A percentile compares a stretch with the other conserved stretches of the same genome.
phyloP scores from a whole-genome alignment of 2,329 filamentous ascomycete genomes.

The Cytospora schulzeri region DNA sequence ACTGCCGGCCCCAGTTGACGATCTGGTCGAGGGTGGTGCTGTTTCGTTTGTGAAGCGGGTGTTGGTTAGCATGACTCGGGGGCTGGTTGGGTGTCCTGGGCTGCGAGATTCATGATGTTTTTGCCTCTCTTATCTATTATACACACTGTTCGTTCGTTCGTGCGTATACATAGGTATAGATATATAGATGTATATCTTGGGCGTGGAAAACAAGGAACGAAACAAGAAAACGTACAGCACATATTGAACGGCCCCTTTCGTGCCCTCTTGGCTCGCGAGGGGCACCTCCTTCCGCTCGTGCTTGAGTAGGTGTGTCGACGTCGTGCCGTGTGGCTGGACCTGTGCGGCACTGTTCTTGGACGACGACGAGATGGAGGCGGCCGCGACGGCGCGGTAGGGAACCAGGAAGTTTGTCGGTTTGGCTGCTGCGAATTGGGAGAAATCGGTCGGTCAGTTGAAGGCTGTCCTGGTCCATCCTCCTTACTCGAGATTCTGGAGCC shows the following conservation, averaged over 20 bases:
- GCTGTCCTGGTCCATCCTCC: not conserved
- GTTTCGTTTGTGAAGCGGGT: conserved; percentile 25
- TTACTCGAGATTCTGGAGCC: not conserved
- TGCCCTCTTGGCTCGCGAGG: conserved; percentile 75
- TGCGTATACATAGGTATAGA: no score
- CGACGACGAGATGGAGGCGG: conserved; percentile 67
- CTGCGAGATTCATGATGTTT: not conserved
- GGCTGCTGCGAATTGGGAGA: conserved; percentile 48
- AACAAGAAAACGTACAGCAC: conserved; percentile 67
- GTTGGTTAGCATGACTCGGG: not conserved
- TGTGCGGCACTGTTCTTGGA: conserved; percentile 62
- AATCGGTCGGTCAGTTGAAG: conserved; percentile 6
- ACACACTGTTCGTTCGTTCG: no score
- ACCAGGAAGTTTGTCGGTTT: conserved; percentile 66
- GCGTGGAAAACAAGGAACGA: no score
- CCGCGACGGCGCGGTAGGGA: conserved; percentile 63
- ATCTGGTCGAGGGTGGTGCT: conserved; percentile 79
- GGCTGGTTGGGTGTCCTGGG: not conserved
- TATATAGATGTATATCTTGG: not conserved
- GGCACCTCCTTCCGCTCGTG: conserved; percentile 70
- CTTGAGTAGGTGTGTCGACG: conserved; percentile 53
- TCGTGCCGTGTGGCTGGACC: conserved; percentile 51
- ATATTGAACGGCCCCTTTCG: conserved; percentile 82
- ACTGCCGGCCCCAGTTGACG: conserved; percentile 82
- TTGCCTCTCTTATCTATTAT: no score